Base-by-base conservation (phyloP, 805 yeast genomes). In the Metschnikowia kofuensis region DNA sequence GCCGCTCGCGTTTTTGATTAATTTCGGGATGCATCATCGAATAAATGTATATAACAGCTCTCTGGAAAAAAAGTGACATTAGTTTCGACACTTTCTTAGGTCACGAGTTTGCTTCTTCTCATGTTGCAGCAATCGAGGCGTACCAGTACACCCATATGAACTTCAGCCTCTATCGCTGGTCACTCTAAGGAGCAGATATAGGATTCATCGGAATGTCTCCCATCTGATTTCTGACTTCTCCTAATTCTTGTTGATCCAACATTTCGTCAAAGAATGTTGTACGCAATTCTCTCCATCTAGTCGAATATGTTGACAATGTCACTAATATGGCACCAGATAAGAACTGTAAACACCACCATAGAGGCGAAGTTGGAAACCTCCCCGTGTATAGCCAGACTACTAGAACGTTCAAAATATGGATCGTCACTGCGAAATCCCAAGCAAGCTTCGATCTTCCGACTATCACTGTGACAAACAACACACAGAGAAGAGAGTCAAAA, bases 351-450 rank as follows among this genome's bases (percentile, higher is more conserved):
- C 80, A 63, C 92, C 97, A 89, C 98, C 98, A 92, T 42, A 84
- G 72, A 6, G 86, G 53, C 32, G 83, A 80, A 13, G 70, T 69
- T 0, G 99, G 99, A 53, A 92, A 78, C 30, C 76, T 74, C 0
- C 81, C 78, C 1, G 88, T 75, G 54, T 81, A 82, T 1, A 80
- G 51, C 82, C 88, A 83, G 0, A 83, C 88, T 3, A 89, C 82
- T 3, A 83, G 45, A 26, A 92, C 66, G 67, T 92, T 85, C 44
- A 94, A 78, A 21, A 86, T 81, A 66, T 94, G 97, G 13, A 92
- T 81, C 0, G 99, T 94, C n/a, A 92, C 62, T 10, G 96, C 97
- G 70, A 94, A 92, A 68, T 92, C 99, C 87, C 96, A 87, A 0
- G 97, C 98, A 43, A 92, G 71, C 65, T 92, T 94, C 38, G 96